Percentiles rank a stretch among this genome's conserved stretches.
Conservation (phyloP, 192 early-diverging fungal genomes). For the Oehlia diaphana region DNA sequence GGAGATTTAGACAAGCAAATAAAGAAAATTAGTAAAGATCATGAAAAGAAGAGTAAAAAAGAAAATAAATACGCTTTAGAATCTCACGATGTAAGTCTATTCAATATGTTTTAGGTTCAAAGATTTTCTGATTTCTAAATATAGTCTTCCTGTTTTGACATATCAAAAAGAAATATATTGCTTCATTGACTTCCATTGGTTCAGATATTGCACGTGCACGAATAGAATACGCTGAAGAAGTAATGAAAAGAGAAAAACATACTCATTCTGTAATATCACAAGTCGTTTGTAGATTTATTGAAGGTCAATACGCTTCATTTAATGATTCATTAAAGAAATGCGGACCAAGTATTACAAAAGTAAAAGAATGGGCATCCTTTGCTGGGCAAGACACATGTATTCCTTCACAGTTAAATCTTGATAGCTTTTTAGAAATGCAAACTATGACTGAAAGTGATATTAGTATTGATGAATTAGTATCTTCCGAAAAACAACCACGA, state of each 20-base stretch:
- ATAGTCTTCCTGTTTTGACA: not conserved
- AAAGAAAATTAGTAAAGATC: conserved; percentile 39
- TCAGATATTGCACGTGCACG: conserved; percentile 35
- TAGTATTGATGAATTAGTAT: not conserved
- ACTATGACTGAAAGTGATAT: not conserved
- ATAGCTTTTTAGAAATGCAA: not conserved
- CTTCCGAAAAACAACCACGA: not conserved
- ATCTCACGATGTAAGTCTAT: conserved; percentile 39
- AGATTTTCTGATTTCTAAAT: not conserved
- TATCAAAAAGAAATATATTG: conserved; percentile 39
- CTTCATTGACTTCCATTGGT: conserved; percentile 36
- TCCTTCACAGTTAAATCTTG: conserved; percentile 21
- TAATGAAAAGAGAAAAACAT: conserved; percentile 35
- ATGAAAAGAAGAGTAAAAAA: conserved; percentile 44
- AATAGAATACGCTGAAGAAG: conserved; percentile 33
- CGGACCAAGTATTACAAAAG: conserved; percentile 40
- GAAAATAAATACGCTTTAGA: conserved; percentile 30
- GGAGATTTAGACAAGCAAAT: conserved; percentile 42
- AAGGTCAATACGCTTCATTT: conserved; percentile 38
- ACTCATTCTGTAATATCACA: conserved; percentile 39
- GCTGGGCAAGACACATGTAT: conserved; percentile 30
- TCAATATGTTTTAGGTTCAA: not conserved
- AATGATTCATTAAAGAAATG: conserved; percentile 42
- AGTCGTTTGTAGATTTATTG: conserved; percentile 36
- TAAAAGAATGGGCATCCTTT: conserved; percentile 42